Evolutionary conservation across 1,284 basidiomycete genomes (phyloP).

Genomic region (Trichosporon inkin): DNA sequence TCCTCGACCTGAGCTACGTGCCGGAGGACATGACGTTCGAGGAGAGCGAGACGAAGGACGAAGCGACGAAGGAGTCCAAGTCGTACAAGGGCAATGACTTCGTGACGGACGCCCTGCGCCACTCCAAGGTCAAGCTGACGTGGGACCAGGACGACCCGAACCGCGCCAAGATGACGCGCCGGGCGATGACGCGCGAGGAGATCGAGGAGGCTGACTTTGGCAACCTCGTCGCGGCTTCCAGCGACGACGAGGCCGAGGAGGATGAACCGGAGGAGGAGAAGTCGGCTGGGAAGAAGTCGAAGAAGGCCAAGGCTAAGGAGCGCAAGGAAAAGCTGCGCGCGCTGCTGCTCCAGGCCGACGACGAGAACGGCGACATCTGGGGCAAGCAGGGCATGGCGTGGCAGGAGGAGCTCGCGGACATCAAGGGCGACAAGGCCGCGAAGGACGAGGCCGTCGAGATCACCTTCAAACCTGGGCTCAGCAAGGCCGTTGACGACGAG

Average conservation of each 20-base stretch:
- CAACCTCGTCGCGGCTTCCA: conserved; percentile 74
- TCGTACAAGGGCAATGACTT: conserved; percentile 86
- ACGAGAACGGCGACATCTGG: conserved; percentile 64
- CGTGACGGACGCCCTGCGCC: conserved; percentile 91
- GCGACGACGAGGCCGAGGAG: conserved; percentile 51
- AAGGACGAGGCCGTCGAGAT: conserved; percentile 70
- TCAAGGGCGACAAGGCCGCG: conserved; percentile 50
- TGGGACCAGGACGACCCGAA: conserved; percentile 99
- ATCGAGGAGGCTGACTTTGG: conserved; percentile 85
- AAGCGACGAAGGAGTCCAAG: conserved; percentile 65
- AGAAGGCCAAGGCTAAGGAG: conserved; percentile 50
- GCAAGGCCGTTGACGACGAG: conserved; percentile 51
- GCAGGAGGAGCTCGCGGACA: conserved; percentile 31
- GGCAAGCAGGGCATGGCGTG: conserved; percentile 51
- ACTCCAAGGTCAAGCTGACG: conserved; percentile 95
- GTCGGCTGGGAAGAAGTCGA: conserved; percentile 36
- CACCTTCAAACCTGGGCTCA: conserved; percentile 82
- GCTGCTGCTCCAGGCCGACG: conserved; percentile 64
- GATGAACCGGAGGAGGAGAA: conserved; percentile 49
- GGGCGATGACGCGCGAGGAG: conserved; percentile 71
- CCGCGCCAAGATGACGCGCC: conserved; percentile 72
- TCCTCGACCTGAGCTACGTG: conserved; percentile 91
- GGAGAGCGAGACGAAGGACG: conserved; percentile 70
- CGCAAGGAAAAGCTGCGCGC: conserved; percentile 63
- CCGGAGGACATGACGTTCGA: conserved; percentile 90